Percentiles rank a stretch among this genome's conserved stretches.
Evolutionary conservation across 345 rosid species (phyloP).

Genomic region (Eucalyptus cloeziana): DNA sequence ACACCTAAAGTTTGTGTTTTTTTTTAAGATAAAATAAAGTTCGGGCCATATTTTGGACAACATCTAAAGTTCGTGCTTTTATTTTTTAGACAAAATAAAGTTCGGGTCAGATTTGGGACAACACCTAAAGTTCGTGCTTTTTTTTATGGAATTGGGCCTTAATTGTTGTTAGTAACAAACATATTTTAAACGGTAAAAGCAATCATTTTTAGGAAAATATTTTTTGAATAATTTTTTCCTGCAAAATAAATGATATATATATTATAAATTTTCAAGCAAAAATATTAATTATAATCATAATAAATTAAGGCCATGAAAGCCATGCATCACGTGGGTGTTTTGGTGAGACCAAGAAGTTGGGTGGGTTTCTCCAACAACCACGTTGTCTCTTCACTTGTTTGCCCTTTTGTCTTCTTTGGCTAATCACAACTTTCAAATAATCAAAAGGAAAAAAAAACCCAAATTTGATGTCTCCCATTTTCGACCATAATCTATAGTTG

Average conservation of each 20-base stretch:
- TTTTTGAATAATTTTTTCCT: background rate
- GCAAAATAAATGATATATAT: background rate
- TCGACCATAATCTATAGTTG: background rate
- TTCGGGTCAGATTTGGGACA: too few relatives aligned
- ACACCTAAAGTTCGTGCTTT: too few relatives aligned
- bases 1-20: too few relatives aligned
- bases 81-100: too few relatives aligned
- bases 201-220: background rate
- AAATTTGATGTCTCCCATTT: too few relatives aligned
- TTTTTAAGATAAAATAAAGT: too few relatives aligned
- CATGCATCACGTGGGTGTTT: background rate
- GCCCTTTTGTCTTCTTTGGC: background rate
- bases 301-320: background rate
- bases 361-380: background rate
- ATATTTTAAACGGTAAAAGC: background rate
- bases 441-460: background rate
- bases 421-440: background rate
- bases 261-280: background rate
- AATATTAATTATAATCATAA: background rate
- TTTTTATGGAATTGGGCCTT: too few relatives aligned
- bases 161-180: background rate
- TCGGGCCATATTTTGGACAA: too few relatives aligned
- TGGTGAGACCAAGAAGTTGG: background rate
- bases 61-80: too few relatives aligned
- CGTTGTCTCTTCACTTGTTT: background rate